phyloP scores from a whole-genome alignment of 2,329 filamentous ascomycete species.

The Neofusicoccum sp. region DNA sequence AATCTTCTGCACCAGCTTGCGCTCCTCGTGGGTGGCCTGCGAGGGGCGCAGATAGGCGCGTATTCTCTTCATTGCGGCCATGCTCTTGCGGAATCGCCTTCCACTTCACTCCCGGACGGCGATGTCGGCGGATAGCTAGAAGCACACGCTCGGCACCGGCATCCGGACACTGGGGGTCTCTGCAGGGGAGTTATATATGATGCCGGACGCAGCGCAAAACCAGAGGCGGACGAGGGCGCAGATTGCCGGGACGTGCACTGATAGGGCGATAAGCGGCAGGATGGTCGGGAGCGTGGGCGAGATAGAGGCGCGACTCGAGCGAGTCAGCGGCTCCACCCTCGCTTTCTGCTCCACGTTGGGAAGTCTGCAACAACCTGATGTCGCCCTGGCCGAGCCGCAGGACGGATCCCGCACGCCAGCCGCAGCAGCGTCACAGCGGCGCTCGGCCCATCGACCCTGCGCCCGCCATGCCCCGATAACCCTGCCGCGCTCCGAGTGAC shows the following conservation, averaged over 20 bases:
- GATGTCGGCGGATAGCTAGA: slow-evolving; percentile 7
- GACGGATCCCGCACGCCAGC: background rate
- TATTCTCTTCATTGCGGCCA: background rate
- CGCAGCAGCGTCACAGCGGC: background rate
- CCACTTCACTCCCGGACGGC: background rate
- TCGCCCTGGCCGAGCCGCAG: too few species aligned
- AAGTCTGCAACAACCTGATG: background rate
- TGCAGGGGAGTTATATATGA: background rate
- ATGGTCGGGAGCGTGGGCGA: background rate
- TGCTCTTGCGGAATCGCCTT: background rate
- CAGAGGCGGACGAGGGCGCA: background rate
- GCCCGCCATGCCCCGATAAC: slow-evolving; percentile 10
- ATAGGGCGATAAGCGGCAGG: slow-evolving; percentile 12
- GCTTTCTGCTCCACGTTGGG: slow-evolving; percentile 1
- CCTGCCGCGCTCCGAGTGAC: background rate
- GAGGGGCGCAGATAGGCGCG: slow-evolving; percentile 34
- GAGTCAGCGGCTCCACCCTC: slow-evolving; percentile 4
- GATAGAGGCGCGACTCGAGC: background rate
- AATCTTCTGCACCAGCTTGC: slow-evolving; percentile 55
- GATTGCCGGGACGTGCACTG: background rate
- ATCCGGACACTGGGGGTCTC: background rate
- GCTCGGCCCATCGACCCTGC: slow-evolving; percentile 8
- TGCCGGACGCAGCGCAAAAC: background rate
- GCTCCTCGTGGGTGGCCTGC: slow-evolving; percentile 38
- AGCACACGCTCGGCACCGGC: slow-evolving; percentile 6